Conservation (phyloP, 2,329 filamentous ascomycete species). For the Zymoseptoria tritici region DNA sequence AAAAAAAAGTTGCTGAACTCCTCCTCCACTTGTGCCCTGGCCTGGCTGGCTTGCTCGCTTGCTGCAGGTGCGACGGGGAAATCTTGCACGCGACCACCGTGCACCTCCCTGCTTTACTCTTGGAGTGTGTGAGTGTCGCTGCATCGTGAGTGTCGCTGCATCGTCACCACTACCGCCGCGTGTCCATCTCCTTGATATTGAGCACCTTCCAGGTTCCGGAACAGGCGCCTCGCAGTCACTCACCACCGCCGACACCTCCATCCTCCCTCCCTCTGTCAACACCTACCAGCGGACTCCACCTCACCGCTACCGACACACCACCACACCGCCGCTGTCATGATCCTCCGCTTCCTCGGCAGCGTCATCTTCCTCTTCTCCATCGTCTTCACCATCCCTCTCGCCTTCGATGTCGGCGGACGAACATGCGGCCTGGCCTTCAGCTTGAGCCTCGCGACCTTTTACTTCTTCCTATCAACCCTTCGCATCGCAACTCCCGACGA, state of each 20-base stretch:
- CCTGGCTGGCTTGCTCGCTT: background rate
- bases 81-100: background rate
- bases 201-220: no score
- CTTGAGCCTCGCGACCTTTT: conserved; percentile 79
- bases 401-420: conserved; percentile 94
- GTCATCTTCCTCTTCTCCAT: conserved; percentile 75
- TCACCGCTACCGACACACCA: background rate
- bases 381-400: conserved; percentile 89
- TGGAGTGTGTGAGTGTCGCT: no score
- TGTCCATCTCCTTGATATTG: no score
- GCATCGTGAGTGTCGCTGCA: background rate
- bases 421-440: conserved; percentile 93
- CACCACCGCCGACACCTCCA: background rate
- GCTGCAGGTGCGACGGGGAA: background rate
- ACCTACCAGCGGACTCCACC: background rate
- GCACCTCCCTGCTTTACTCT: no score
- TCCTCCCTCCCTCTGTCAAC: no score
- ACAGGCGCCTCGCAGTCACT: no score
- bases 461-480: conserved; percentile 76
- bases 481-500: conserved; percentile 72
- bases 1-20: no score
- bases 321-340: conserved; percentile 28
- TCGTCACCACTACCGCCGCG: background rate
- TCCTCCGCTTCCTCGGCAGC: conserved; percentile 42
- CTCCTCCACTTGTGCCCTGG: no score